Conservation (phyloP, 305 asterid genomes). For the Fraxinus platypoda region DNA sequence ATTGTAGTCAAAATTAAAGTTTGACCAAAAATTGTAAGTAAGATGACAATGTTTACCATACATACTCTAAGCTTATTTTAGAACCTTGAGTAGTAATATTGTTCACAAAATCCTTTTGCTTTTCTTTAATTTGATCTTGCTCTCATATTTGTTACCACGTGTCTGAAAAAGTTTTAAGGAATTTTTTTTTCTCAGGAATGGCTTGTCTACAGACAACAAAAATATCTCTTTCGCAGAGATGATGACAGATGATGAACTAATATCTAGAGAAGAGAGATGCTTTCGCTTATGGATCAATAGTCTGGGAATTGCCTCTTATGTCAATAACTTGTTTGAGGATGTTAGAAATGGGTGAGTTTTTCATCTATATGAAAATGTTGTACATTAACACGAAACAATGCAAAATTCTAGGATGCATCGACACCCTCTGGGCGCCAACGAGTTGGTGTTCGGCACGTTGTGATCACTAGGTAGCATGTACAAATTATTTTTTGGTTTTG, state of each 20-base stretch:
- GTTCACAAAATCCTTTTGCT: background rate
- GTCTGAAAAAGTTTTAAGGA: background rate
- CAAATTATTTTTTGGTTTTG: background rate
- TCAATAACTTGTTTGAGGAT: slow-evolving; percentile 91
- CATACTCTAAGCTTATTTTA: background rate
- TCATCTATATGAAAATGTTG: background rate
- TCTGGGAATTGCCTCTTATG: slow-evolving; percentile 71
- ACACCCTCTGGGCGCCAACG: background rate
- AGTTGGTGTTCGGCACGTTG: background rate
- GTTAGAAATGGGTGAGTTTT: slow-evolving; percentile 88
- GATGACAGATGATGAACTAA: slow-evolving; percentile 91
- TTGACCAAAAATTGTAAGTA: background rate
- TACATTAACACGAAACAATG: background rate
- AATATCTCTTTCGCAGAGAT: slow-evolving; percentile 83
- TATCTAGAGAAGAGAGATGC: slow-evolving; percentile 98
- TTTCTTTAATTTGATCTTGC: background rate
- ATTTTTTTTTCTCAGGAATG: slow-evolving; percentile 56
- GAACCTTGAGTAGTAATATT: background rate
- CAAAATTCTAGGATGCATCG: background rate
- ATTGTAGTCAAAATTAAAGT: background rate
- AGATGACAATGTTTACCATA: background rate
- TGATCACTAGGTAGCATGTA: background rate
- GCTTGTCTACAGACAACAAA: slow-evolving; percentile 82
- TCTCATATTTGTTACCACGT: background rate
- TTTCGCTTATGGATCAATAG: slow-evolving; percentile 97